These are phyloP conservation scores for Komagataella populi DNA, from an alignment of 805 yeast genomes.

Conservation along the genomic window DNA sequence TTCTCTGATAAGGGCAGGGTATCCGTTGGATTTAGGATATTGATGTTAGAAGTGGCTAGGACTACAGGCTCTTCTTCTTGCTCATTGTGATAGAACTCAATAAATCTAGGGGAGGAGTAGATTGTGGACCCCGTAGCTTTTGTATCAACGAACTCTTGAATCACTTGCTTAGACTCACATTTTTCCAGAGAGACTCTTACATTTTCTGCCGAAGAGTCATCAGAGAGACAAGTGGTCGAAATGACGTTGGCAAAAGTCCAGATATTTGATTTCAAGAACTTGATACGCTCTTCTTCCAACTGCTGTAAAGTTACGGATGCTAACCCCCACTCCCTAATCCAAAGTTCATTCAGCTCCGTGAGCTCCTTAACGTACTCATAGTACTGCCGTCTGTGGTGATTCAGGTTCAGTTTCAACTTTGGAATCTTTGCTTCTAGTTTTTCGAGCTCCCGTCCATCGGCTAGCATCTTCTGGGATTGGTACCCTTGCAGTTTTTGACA, in stretches of 20 bases:
- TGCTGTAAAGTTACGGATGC: slow-evolving; percentile 51
- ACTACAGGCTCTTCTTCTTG: slow-evolving; percentile 2
- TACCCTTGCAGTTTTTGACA: slow-evolving; percentile 45
- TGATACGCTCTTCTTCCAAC: slow-evolving; percentile 61
- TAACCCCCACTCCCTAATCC: slow-evolving; percentile 61
- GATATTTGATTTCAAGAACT: slow-evolving; percentile 51
- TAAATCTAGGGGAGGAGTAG: slow-evolving; percentile 43
- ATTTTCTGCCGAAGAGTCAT: slow-evolving; percentile 64
- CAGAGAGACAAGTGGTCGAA: slow-evolving; percentile 64
- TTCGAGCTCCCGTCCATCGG: slow-evolving; percentile 65
- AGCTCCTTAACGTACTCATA: slow-evolving; percentile 37
- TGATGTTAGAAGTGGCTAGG: background rate
- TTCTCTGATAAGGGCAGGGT: background rate
- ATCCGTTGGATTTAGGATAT: background rate
- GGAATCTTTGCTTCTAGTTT: slow-evolving; percentile 41
- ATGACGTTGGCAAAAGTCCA: slow-evolving; percentile 71
- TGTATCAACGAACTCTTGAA: slow-evolving; percentile 34
- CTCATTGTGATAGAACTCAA: slow-evolving; percentile 34
- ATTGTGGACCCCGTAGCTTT: slow-evolving; percentile 57
- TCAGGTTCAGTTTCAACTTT: slow-evolving; percentile 28
- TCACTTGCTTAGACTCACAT: slow-evolving; percentile 49
- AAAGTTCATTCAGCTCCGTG: slow-evolving; percentile 43
- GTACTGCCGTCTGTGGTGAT: slow-evolving; percentile 37
- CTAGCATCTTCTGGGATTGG: slow-evolving; percentile 41
- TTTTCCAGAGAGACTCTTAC: slow-evolving; percentile 56